Base-by-base conservation (phyloP, 805 yeast genomes). In the Ogataea sp. region DNA sequence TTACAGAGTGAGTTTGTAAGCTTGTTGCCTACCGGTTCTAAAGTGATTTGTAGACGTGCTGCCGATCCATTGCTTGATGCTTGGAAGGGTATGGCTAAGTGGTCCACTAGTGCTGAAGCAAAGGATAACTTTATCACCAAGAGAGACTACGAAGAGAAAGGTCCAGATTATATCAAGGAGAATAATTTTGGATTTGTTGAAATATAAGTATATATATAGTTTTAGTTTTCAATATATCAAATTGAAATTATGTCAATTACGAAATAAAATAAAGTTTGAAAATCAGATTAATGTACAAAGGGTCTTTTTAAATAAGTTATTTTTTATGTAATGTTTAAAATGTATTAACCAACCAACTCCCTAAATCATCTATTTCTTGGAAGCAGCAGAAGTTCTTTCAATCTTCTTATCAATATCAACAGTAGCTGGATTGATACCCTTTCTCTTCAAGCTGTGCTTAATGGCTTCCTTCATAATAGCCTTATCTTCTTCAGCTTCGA, bases 51-150 rank as follows among this genome's bases (percentile, higher is more conserved):
- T 1, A 64, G 81, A 40, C 53, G 61, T 15, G 93, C 96, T 0
- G 47, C 59, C 2, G 78, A 85, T 55, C 90, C 96, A 2, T 48
- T 74, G 1, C 52, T 74, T 24, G 98, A 90, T 58, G 76, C 97
- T 1, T 93, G 98, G 97, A 80, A 69, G 51, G 98, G 98, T 23
- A 88, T 93, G 95, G 79, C 85, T 11, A 72, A 73, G 51, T 85
- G 95, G 84, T 66, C 89, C 6, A 50, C 51, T 3, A 67, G 71
- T 18, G 68, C 61, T 1, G 75, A 68, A 15, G 58, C 56, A 2
- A 50, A 65, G 21, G 48, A 61, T 2, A 63, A 75, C 9, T 76
- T 70, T 42, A 66, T 90, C 20, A 71, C 93, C 0, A 75, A 70
- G 47, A 61, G 70, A 40, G 95, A 89, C 45, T 93, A 87, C 53